phyloP scores from a whole-genome alignment of 2,329 filamentous ascomycete species.

The Arthrobotrys pseudoclavata region DNA sequence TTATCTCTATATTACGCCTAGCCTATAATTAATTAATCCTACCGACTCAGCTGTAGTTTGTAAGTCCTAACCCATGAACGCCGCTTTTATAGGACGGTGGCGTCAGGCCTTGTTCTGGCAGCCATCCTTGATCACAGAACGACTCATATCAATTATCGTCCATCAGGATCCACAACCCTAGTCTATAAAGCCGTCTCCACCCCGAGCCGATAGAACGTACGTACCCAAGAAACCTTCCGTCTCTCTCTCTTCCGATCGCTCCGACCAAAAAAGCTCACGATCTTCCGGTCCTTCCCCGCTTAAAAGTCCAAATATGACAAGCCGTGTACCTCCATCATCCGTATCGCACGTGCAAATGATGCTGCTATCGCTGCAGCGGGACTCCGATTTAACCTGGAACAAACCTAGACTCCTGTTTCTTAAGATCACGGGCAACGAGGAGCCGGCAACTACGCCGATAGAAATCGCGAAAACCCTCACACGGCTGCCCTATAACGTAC shows the following conservation, averaged over 20 bases:
- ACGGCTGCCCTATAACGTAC: conserved; percentile 48
- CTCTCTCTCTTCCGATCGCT: background rate
- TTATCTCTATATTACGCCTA: no score
- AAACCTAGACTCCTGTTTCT: conserved; percentile 41
- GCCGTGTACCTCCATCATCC: background rate
- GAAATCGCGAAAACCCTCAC: conserved; percentile 55
- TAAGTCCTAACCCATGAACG: no score
- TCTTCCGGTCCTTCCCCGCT: conserved; percentile 4
- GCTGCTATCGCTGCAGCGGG: conserved; percentile 44
- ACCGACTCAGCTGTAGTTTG: no score
- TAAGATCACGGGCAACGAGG: conserved; percentile 55
- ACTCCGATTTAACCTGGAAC: conserved; percentile 41
- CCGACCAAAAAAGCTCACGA: background rate
- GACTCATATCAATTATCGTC: no score
- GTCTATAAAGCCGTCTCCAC: background rate
- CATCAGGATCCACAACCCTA: background rate
- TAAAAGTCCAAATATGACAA: background rate
- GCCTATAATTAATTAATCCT: no score
- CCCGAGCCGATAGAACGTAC: background rate
- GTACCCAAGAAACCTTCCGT: background rate
- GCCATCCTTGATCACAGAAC: no score
- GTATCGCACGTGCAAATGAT: conserved; percentile 35
- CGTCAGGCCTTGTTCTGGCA: no score
- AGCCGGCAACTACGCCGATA: conserved; percentile 52
- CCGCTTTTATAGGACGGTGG: no score